These are phyloP conservation scores for Endoconidiophora laricicola DNA, from an alignment of 2,329 filamentous ascomycete genomes.

Conservation along the genomic window DNA sequence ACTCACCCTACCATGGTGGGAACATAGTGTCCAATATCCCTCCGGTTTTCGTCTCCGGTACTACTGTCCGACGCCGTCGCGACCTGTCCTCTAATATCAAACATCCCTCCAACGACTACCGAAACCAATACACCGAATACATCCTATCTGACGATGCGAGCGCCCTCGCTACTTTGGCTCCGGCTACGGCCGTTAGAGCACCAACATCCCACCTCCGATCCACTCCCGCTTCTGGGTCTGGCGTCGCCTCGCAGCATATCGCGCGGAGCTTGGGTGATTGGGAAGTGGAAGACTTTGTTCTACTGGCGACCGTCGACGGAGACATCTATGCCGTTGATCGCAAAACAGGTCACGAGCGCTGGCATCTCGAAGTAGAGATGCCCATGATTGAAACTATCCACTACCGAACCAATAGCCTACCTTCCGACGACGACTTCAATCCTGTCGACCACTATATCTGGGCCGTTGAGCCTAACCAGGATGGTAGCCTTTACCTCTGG, in stretches of 20 bases:
- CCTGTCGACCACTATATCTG: constrained; percentile 76
- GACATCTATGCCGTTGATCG: constrained; percentile 83
- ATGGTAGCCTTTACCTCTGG: constrained; percentile 79
- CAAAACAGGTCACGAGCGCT: constrained; percentile 66
- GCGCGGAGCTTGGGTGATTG: constrained; percentile 98
- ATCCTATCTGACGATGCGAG: constrained; percentile 54
- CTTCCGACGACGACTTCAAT: constrained; percentile 40
- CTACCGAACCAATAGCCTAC: constrained; percentile 51
- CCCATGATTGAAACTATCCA: constrained; percentile 87
- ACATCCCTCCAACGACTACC: constrained; percentile 20
- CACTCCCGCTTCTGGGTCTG: constrained; percentile 42
- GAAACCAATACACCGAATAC: constrained; percentile 21
- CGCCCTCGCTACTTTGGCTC: constrained; percentile 96
- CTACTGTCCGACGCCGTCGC: constrained; percentile 6
- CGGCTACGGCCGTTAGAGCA: constrained; percentile 90
- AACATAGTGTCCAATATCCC: constrained; percentile 6
- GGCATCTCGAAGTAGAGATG: constrained; percentile 69
- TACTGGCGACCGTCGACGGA: constrained; percentile 99
- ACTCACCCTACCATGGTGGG: constrained; percentile 1
- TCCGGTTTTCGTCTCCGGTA: constrained; percentile 3
- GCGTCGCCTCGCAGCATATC: constrained; percentile 67
- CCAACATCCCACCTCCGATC: constrained; percentile 47
- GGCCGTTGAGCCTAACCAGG: constrained; percentile 82
- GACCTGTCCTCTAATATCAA: constrained; percentile 15
- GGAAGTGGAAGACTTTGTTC: constrained; percentile 99